Base-by-base conservation (phyloP, 441 rosid genomes). In the Isatis lusitanica region DNA sequence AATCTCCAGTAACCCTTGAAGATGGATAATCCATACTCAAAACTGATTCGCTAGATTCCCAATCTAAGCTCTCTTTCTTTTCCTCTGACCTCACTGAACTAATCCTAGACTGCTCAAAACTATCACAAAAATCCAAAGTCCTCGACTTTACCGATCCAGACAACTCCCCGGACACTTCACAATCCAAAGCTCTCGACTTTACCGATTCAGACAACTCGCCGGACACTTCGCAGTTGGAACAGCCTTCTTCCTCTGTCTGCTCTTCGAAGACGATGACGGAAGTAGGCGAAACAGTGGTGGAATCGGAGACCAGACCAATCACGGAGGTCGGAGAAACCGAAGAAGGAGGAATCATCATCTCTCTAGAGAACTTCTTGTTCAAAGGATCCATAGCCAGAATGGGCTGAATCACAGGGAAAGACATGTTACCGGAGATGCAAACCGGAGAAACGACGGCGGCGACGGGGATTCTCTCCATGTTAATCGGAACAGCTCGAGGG, bases 401-500 rank as follows among this genome's bases (percentile, higher is more conserved):
- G 8, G 99, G 99, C 39, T 87, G 97, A 35, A 92, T 88, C 12
- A 94, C 93, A 9, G 99, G 99, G 18, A 90, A 80, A n/a, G 87
- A 75, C 65, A 89, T 80, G 61, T 85, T 74, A 7, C 82, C 87
- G 8, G 86, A 79, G 33, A 86, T 63, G 53, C 89, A 81, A 15
- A 88, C 86, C 74, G 89, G 90, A 26, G 97, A 79, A 46, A 92
- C 98, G 1, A 88, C 94, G 21, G 96, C 79, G 28, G 97, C 99
- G 17, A 92, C 91, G 6, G 99, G 99, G 76, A 94, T 90, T 51
- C 75, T 85, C 60, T 82, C 83, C 8, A 87, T 82, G 78, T 94
- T 92, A 77, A 94, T 88, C 2, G 98, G 99, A 66, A 90, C 81
- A 6, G 96, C 98, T 38, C 91, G 91, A n/a, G 99, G 99, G 28